phyloP scores from a whole-genome alignment of 75 land plant species.

The Azolla pinnata region DNA sequence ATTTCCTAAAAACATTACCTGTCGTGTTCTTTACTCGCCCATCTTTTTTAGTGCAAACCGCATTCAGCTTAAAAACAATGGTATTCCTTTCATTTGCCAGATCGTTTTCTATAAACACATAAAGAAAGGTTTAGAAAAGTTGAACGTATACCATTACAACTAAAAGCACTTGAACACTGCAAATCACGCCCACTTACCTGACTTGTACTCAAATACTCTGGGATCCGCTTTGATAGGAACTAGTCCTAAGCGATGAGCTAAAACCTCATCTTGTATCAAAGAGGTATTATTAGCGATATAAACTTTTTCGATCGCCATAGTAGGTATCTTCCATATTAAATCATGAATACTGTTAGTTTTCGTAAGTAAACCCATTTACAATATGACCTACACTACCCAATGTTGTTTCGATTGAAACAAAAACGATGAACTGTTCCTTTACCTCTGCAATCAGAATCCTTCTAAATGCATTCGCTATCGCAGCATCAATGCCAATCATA shows the following conservation, averaged over 20 bases:
- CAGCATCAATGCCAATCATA: slow-evolving; percentile 89
- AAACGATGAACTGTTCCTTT: too few species aligned
- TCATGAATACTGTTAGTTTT: too few species aligned
- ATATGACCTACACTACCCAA: too few species aligned
- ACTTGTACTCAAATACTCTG: slow-evolving; percentile 61
- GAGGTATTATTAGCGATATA: slow-evolving; percentile 83
- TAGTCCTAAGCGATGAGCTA: slow-evolving; percentile 86
- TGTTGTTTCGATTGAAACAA: too few species aligned
- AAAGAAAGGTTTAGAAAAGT: background rate
- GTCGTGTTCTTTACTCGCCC: slow-evolving; percentile 34
- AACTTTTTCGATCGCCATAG: slow-evolving; percentile 96
- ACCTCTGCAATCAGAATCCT: slow-evolving; percentile 98
- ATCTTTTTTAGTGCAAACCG: slow-evolving; percentile 39
- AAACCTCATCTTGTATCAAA: slow-evolving; percentile 78
- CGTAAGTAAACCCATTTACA: too few species aligned
- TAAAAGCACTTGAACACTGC: too few species aligned
- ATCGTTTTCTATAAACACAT: slow-evolving; percentile 53
- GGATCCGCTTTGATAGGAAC: slow-evolving; percentile 83
- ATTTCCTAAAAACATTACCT: too few species aligned
- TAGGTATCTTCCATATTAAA: slow-evolving; percentile 82
- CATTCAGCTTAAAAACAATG: slow-evolving; percentile 76
- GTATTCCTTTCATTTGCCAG: slow-evolving; percentile 80
- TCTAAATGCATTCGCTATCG: slow-evolving; percentile 88
- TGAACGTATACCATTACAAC: too few species aligned
- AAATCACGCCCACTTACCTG: slow-evolving; percentile 38